phyloP scores from a whole-genome alignment of 768 basidiomycete genomes.

The Kwoniella sp. region DNA sequence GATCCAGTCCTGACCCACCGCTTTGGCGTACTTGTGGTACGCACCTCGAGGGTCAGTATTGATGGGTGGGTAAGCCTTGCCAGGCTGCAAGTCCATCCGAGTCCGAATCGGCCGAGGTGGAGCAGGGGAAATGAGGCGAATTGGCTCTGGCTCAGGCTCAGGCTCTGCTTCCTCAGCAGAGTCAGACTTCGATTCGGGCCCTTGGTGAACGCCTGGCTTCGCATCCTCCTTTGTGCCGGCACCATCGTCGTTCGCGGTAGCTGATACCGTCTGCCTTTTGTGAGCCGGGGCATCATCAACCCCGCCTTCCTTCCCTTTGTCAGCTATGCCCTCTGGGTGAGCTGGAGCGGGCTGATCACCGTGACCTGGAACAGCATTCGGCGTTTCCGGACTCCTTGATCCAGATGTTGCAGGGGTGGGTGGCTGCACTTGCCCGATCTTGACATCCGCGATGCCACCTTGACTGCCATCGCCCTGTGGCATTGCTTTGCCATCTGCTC shows the following conservation, averaged over 20 bases:
- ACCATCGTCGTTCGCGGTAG: not conserved
- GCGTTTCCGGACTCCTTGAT: constrained; percentile 28
- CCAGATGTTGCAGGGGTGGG: constrained; percentile 17
- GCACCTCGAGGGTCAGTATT: constrained; percentile 39
- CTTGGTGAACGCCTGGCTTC: not conserved
- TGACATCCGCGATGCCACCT: not conserved
- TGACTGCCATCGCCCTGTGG: not conserved
- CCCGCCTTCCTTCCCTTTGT: not conserved
- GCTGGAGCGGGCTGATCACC: not conserved
- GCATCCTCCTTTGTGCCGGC: not conserved
- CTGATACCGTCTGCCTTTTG: not conserved
- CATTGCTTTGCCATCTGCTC: constrained; percentile 2
- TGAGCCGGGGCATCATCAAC: too few species aligned
- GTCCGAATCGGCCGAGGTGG: constrained; percentile 26
- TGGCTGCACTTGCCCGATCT: not conserved
- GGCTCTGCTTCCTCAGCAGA: not conserved
- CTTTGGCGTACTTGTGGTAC: constrained; percentile 38
- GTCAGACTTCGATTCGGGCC: not conserved
- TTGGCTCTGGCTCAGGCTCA: constrained; percentile 11
- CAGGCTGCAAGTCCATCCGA: constrained; percentile 23
- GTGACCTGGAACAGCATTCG: constrained; percentile 16
- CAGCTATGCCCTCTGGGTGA: not conserved
- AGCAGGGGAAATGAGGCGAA: constrained; percentile 25
- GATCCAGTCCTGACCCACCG: constrained; percentile 22
- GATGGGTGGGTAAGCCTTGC: constrained; percentile 34